Base-by-base conservation (phyloP, 2,329 filamentous ascomycete species). In the Colletotrichum lindemuthianum region DNA sequence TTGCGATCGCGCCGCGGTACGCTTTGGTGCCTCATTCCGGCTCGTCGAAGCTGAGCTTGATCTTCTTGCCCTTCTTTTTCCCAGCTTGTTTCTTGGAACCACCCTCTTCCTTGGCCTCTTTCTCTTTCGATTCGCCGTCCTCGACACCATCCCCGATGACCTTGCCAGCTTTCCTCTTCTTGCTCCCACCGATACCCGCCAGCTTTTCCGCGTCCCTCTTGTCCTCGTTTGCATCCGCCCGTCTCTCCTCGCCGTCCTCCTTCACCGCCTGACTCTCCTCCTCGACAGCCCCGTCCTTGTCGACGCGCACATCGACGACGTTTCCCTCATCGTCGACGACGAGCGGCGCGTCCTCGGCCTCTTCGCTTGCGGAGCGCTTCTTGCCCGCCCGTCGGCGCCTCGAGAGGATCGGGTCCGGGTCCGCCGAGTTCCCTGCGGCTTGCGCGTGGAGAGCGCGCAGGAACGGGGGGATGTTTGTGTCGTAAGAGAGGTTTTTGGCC, bases 321-420 rank as follows among this genome's bases (percentile, higher is more conserved):
- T 92, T 90, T 53, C 88, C 90, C 5, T 85, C 82, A 73, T 93
- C 91, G 69, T 95, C 86, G 4, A 96, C 87, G 55, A 92, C 88
- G 0, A 92, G 83, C 0, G 92, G 92, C 53, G 84, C 89, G 74
- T 95, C 92, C 69, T 95, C 92, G 11, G 90, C 90, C 65, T 93
- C 88, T 44, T 89, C 89, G 69, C 90, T 88, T 64, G 80, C 86
- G 13, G 85, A 86, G 40, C 82, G 83, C 77, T 80, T 85, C 78
- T 81, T 85, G 63, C 72, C 76, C 52, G 82, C 78, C n/a, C 85
- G 78, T 2, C 84, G 78, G 15, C 79, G 80, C 6, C 77, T 79
- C 1, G 84, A 80, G 41, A 86, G 78, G 45, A 86, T 78, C 5
- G 84, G 82, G 60, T 87, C 83, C 70, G 86, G 79, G 41, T 84